Conservation (phyloP, 1,284 basidiomycete species). For the Testicularia cyperi region DNA sequence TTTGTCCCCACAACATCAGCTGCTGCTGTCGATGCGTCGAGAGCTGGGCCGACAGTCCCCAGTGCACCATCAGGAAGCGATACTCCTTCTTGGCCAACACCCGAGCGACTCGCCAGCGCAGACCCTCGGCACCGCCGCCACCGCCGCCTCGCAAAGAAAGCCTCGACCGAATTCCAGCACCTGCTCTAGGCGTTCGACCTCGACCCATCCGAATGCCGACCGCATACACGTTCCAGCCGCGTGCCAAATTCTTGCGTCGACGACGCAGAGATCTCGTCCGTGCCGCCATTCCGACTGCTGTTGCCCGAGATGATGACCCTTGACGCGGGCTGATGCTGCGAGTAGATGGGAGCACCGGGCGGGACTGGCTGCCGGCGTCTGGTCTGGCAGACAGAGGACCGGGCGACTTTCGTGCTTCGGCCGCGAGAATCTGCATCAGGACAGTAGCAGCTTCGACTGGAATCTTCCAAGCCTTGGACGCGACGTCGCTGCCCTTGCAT, state of each 20-base stretch:
- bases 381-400: too few species aligned
- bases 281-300: background rate
- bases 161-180: too few species aligned
- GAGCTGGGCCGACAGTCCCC: background rate
- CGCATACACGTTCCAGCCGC: conserved; percentile 12
- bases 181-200: too few species aligned
- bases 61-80: background rate
- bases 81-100: conserved; percentile 1
- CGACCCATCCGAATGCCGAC: background rate
- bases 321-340: too few species aligned
- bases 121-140: background rate
- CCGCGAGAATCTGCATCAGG: conserved; percentile 34
- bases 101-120: background rate
- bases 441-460: conserved; percentile 35
- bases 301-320: too few species aligned
- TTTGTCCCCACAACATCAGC: background rate
- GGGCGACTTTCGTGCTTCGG: conserved; percentile 15
- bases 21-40: background rate
- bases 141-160: background rate
- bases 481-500: conserved; percentile 6
- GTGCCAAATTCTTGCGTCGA: conserved; percentile 1
- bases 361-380: background rate
- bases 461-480: conserved; percentile 20
- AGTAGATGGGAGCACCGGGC: background rate
- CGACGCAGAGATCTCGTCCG: background rate